phyloP scores from a whole-genome alignment of 2,329 filamentous ascomycete species.

The Ophiostoma sp. region DNA sequence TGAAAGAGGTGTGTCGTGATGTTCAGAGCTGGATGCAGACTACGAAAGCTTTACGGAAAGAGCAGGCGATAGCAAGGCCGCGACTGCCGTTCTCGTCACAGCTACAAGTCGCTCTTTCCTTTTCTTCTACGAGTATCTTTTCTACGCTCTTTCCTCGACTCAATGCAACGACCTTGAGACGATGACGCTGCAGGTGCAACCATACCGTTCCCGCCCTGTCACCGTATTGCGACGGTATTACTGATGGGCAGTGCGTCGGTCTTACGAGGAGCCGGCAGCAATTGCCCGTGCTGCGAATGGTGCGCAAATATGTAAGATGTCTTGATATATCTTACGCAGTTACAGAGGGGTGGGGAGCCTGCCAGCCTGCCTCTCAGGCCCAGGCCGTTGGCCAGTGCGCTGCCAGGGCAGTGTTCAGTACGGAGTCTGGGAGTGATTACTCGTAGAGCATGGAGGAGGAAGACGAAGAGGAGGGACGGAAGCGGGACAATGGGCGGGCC shows the following conservation, averaged over 20 bases:
- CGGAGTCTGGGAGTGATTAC: too few species aligned
- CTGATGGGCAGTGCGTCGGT: not conserved
- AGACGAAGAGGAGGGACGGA: too few species aligned
- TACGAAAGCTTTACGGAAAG: not conserved
- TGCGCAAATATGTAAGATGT: constrained; percentile 1
- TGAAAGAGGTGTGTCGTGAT: not conserved
- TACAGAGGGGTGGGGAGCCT: not conserved
- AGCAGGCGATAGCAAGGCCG: not conserved
- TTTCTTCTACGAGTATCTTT: not conserved
- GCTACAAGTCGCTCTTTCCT: not conserved
- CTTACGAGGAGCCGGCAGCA: not conserved
- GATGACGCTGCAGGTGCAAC: constrained; percentile 2
- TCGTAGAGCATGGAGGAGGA: too few species aligned
- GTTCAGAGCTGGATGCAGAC: not conserved
- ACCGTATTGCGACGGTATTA: constrained; percentile 2
- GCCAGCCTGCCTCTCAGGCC: too few species aligned
- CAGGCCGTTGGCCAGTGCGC: too few species aligned
- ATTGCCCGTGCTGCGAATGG: not conserved
- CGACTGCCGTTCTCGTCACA: not conserved
- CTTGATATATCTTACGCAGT: not conserved
- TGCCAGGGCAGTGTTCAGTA: too few species aligned
- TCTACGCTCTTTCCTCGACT: not conserved
- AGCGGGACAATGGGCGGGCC: too few species aligned
- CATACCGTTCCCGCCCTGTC: not conserved
- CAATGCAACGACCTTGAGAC: not conserved